phyloP scores from a whole-genome alignment of 305 asterid genomes.

The Solanum hybrid region DNA sequence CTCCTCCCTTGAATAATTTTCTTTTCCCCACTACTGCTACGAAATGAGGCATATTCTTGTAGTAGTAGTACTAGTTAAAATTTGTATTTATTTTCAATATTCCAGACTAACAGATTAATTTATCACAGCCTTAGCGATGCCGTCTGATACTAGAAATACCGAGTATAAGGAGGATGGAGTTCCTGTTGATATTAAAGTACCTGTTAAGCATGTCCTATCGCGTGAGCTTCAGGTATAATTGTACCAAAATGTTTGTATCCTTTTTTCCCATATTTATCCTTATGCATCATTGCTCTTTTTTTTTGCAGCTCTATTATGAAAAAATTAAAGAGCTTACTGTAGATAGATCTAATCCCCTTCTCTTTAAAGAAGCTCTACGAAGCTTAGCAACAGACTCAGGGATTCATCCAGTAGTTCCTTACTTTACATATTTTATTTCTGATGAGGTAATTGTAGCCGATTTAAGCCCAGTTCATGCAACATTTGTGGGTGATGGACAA shows the following conservation, averaged over 20 bases:
- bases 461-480: neutral
- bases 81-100: neutral
- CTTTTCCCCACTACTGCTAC: neutral
- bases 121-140: conserved; percentile 47
- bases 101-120: neutral
- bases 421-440: conserved; percentile 79
- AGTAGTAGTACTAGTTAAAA: neutral
- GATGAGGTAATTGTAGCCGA: conserved; percentile 59
- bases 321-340: conserved; percentile 80
- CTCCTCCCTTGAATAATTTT: neutral
- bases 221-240: conserved; percentile 88
- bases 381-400: conserved; percentile 98
- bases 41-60: neutral
- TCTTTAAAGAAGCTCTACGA: conserved; percentile 72
- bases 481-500: neutral
- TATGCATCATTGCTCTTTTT: neutral
- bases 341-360: conserved; percentile 60
- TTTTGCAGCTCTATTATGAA: conserved; percentile 85
- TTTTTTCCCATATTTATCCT: neutral
- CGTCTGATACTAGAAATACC: conserved; percentile 57
- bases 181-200: conserved; percentile 75
- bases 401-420: conserved; percentile 94
- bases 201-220: conserved; percentile 89
- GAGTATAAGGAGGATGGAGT: conserved; percentile 78
- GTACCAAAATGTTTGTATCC: conserved; percentile 10